Base-by-base conservation (phyloP, 192 early-diverging fungal species). In the Podochytrium sp. region DNA sequence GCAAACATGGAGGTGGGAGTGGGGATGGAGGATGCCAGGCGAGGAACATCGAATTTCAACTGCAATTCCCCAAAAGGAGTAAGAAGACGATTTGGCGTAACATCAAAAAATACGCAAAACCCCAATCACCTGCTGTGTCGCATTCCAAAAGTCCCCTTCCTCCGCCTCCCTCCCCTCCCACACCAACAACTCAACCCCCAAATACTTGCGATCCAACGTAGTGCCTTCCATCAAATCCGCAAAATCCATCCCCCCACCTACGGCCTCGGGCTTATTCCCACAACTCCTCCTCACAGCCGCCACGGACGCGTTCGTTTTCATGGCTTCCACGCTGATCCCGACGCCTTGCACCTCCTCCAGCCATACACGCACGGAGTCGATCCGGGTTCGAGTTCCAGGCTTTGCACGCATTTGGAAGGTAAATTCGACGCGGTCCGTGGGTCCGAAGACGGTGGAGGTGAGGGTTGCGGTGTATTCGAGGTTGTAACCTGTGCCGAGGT, bases 281-380 rank as follows among this genome's bases (percentile, higher is more conserved):
- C 30, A 34, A 23, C 59, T 61, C 27, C 27, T 6, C 37, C 6
- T 10, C 5, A 7, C 23, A 7, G 10, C 52, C 7, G 52, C 10
- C 52, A 23, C 6, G 27, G 59, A 18, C 6, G n/a, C 23, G 0
- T 18, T 34, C 6, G 27, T 33, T 14, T 32, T 12, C 49, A 32
- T 51, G 10, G 52, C 10, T 16, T 60, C 71, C 3, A 73, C 29
- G 2, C 16, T 20, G 23, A 75, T 65, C 5, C 74, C 74, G 32
- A 75, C 74, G 1, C 74, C 74, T 67, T 75, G 74, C 2, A 75
- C 33, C 38, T 75, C 74, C 29, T 75, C 74, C 25, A 75, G n/a
- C 64, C 38, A 65, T 6, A 75, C 64, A 10, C 65, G n/a, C 51
- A 75, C 74, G n/a, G 55, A 65, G 16, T 18, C 23, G 6, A 75